Conservation (phyloP, 73 alveolate genomes). For the Paramecium sexaurelia region DNA sequence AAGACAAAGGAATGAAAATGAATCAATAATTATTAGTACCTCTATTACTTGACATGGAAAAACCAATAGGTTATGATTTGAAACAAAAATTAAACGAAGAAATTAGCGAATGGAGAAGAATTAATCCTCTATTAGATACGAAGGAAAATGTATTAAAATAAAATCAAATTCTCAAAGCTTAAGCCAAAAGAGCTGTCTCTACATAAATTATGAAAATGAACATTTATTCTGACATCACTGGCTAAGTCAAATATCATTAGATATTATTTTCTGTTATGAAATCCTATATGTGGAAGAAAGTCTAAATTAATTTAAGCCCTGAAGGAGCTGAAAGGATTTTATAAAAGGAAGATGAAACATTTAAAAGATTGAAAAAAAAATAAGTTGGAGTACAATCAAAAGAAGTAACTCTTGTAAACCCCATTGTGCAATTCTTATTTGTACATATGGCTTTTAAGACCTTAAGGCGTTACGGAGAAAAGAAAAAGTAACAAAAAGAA, state of each 20-base stretch:
- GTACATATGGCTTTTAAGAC: constrained; percentile 19
- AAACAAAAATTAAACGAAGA: constrained; percentile 6
- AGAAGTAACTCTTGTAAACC: background rate
- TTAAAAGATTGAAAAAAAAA: constrained; percentile 47
- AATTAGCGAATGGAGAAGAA: constrained; percentile 21
- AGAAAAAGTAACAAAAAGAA: background rate
- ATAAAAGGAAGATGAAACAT: constrained; percentile 55
- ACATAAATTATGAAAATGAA: constrained; percentile 80
- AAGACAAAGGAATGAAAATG: constrained; percentile 73
- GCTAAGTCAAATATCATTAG: constrained; percentile 84
- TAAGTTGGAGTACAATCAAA: background rate
- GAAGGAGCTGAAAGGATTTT: constrained; percentile 53
- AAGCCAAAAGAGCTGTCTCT: constrained; percentile 56
- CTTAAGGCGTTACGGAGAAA: constrained; percentile 1
- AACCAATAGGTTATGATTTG: constrained; percentile 76
- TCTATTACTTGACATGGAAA: constrained; percentile 67
- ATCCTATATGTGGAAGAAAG: constrained; percentile 62
- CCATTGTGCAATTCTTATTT: background rate
- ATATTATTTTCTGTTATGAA: constrained; percentile 76
- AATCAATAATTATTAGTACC: constrained; percentile 65
- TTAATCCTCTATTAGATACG: background rate
- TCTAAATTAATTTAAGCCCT: constrained; percentile 10
- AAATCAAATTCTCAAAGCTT: background rate
- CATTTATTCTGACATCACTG: constrained; percentile 73
- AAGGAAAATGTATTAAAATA: background rate